These are phyloP conservation scores for Rhipidocladum racemiflorum DNA, from an alignment of 176 grass and related monocot genomes.

Conservation along the genomic window DNA sequence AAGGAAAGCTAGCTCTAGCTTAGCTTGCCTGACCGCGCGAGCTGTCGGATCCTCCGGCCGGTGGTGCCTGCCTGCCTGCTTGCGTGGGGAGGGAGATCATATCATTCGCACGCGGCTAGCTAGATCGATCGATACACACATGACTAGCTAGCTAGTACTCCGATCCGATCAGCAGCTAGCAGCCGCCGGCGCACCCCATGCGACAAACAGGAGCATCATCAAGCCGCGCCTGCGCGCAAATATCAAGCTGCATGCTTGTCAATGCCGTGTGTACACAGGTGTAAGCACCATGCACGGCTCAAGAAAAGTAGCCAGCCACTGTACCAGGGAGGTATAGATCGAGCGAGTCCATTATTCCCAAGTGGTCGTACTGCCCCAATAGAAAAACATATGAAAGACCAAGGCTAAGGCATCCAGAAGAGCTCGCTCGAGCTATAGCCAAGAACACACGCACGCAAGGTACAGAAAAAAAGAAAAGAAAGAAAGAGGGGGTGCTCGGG, in stretches of 20 bases:
- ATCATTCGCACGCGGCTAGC: no score
- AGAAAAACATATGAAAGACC: constrained; percentile 28
- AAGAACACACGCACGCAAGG: not conserved
- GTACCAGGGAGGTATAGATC: not conserved
- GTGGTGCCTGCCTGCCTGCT: no score
- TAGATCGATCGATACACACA: no score
- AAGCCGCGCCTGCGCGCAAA: no score
- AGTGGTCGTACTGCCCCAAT: not conserved
- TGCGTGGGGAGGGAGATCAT: no score
- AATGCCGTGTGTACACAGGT: not conserved
- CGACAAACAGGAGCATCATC: not conserved
- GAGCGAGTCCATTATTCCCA: not conserved
- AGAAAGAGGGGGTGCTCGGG: not conserved
- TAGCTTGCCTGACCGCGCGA: no score
- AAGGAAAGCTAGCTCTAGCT: no score
- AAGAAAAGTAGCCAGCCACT: not conserved
- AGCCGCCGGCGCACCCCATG: not conserved
- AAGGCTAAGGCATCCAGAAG: not conserved
- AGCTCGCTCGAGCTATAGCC: not conserved
- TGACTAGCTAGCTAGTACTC: no score
- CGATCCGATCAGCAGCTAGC: no score
- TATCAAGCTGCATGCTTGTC: not conserved
- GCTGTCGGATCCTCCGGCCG: no score
- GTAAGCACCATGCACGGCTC: not conserved
- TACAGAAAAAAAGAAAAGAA: no score